Base-by-base conservation (phyloP, 176 grass and related monocot species). In the Stipa capillata region DNA sequence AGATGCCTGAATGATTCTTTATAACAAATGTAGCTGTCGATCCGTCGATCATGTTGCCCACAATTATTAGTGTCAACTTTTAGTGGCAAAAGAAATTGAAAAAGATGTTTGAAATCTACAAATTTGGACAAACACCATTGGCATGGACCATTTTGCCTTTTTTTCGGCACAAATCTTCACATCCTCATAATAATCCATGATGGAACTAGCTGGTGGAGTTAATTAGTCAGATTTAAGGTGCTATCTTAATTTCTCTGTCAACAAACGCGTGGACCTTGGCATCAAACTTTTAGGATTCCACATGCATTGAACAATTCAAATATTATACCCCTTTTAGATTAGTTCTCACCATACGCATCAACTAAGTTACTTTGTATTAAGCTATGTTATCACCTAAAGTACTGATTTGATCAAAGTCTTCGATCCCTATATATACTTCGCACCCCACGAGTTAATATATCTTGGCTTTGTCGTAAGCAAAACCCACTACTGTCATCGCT, bases 401-500 rank as follows among this genome's bases (percentile, higher is more conserved):
- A 42, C 54, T 24, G n/a, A 55, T 68, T 68, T 67, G 62, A 79
- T 47, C 61, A n/a, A 3, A 29, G 28, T 21, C n/a, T n/a, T n/a
- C n/a, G n/a, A n/a, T n/a, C n/a, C n/a, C n/a, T n/a, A n/a, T n/a
- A n/a, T n/a, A n/a, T n/a, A n/a, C n/a, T n/a, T n/a, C n/a, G n/a
- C 5, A 23, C 60, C 33, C 40, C 57, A 48, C 32, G n/a, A n/a
- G n/a, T n/a, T n/a, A n/a, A n/a, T n/a, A n/a, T n/a, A n/a, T n/a
- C n/a, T n/a, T n/a, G n/a, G n/a, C n/a, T n/a, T n/a, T n/a, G n/a
- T n/a, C n/a, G n/a, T n/a, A n/a, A n/a, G n/a, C 6, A n/a, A n/a
- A n/a, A n/a, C n/a, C n/a, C n/a, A n/a, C n/a, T n/a, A 44, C 32
- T 78, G n/a, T 40, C 76, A 61, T 77, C 16, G 37, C 16, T 77